Percentiles rank a stretch among this genome's conserved stretches.
These are phyloP conservation scores for Mucor ambiguus DNA, from an alignment of 371 early-diverging fungal genomes.

Conservation along the genomic window DNA sequence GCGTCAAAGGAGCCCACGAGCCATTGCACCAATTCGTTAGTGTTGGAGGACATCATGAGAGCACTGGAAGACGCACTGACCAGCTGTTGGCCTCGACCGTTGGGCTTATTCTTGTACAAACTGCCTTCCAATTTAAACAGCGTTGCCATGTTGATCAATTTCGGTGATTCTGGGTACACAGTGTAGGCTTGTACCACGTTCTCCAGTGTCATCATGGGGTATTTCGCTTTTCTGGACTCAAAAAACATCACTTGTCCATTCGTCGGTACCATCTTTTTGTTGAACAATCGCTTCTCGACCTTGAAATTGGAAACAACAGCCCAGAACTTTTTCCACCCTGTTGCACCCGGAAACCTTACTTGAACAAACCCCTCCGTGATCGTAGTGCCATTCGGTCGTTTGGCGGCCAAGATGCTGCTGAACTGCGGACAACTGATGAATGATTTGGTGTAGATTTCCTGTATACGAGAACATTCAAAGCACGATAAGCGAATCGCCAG, in stretches of 20 bases:
- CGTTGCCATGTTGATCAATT: constrained; percentile 43
- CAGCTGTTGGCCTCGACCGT: constrained; percentile 21
- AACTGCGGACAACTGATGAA: constrained; percentile 51
- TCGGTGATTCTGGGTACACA: constrained; percentile 66
- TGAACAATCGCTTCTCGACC: constrained; percentile 56
- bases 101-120: constrained; percentile 19
- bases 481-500: constrained; percentile 64
- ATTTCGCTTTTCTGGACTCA: constrained; percentile 59
- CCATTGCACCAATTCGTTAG: constrained; percentile 50
- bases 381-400: background rate
- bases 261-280: constrained; percentile 52
- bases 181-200: constrained; percentile 73
- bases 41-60: constrained; percentile 45
- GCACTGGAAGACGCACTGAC: constrained; percentile 30
- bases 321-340: constrained; percentile 69
- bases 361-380: constrained; percentile 49
- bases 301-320: constrained; percentile 60
- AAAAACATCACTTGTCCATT: constrained; percentile 63
- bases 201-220: constrained; percentile 57
- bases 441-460: constrained; percentile 74
- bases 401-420: background rate
- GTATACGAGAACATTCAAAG: constrained; percentile 73
- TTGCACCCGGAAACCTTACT: constrained; percentile 64
- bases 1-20: constrained; percentile 49
- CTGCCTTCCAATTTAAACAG: constrained; percentile 49